A percentile compares a stretch with the other conserved stretches of the same genome.
Conservation (phyloP, 352 stramenopile species). For the Pythium apleroticum region DNA sequence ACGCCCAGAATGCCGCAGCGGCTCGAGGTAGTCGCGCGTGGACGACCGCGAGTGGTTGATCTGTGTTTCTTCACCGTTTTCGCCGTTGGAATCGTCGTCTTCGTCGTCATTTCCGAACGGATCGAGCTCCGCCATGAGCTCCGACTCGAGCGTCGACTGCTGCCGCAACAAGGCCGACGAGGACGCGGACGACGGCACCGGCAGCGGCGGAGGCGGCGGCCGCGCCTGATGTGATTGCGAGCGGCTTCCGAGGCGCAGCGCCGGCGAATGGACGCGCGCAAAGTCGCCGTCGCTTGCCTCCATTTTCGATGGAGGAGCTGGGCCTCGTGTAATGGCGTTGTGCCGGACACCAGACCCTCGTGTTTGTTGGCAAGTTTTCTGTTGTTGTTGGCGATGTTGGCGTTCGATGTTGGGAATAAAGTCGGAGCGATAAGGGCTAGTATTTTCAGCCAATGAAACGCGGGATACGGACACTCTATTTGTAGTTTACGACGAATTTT, state of each 20-base stretch:
- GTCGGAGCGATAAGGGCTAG: not conserved
- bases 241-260: not conserved
- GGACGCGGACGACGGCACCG: not conserved
- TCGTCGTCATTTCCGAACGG: not conserved
- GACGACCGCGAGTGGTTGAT: not conserved
- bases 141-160: slow-evolving; percentile 24
- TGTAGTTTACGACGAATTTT: slow-evolving; percentile 3
- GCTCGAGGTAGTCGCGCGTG: not conserved
- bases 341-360: not conserved
- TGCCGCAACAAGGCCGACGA: slow-evolving; percentile 1
- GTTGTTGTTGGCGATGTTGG: slow-evolving; percentile 9
- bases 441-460: slow-evolving; percentile 5
- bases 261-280: slow-evolving; percentile 18
- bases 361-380: slow-evolving; percentile 3
- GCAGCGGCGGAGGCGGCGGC: not conserved
- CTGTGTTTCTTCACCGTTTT: not conserved
- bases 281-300: slow-evolving; percentile 22
- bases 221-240: not conserved
- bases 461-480: not conserved
- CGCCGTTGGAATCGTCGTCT: slow-evolving; percentile 14
- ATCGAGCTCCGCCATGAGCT: slow-evolving; percentile 8
- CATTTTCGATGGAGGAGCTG: slow-evolving; percentile 10
- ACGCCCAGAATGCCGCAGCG: not conserved
- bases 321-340: not conserved
- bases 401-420: slow-evolving; percentile 5